phyloP scores from a whole-genome alignment of 2,329 filamentous ascomycete genomes.

The Colletotrichum karsti region DNA sequence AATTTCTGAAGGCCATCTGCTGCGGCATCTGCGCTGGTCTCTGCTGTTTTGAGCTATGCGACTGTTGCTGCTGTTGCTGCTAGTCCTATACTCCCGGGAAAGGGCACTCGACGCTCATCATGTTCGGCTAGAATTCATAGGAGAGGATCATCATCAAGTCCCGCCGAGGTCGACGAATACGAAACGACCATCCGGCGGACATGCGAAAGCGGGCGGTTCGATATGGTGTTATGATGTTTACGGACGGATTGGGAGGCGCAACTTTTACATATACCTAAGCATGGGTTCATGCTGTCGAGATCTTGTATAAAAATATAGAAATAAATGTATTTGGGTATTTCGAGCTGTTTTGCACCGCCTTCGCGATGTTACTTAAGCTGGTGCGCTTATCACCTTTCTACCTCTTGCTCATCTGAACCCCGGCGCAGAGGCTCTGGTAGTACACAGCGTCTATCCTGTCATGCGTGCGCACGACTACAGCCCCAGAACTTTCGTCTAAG shows the following conservation, averaged over 20 bases:
- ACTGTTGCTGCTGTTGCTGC: slow-evolving; percentile 38
- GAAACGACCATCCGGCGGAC: neutral
- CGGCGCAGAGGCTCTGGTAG: neutral
- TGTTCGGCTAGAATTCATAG: too few relatives aligned
- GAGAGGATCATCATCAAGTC: too few relatives aligned
- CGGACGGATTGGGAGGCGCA: neutral
- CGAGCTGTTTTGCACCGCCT: neutral
- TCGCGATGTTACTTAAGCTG: neutral
- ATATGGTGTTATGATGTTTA: neutral
- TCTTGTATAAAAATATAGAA: slow-evolving; percentile 1
- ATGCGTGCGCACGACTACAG: neutral
- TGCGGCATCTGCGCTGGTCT: slow-evolving; percentile 50
- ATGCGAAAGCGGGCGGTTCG: neutral
- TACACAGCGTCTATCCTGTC: neutral
- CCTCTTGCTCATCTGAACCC: neutral
- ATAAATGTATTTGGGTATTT: slow-evolving; percentile 8
- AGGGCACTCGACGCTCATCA: too few relatives aligned
- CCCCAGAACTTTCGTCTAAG: neutral
- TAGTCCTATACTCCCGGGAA: too few relatives aligned
- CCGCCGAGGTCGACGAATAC: neutral
- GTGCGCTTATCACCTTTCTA: too few relatives aligned
- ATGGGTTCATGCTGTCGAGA: neutral
- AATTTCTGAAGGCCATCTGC: slow-evolving; percentile 43
- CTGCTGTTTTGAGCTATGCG: slow-evolving; percentile 47
- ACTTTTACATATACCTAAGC: slow-evolving; percentile 19